Percentiles rank a stretch among this genome's conserved stretches.
Evolutionary conservation across 179 eudicot genomes (phyloP).

Genomic region (Beta corolliflora): DNA sequence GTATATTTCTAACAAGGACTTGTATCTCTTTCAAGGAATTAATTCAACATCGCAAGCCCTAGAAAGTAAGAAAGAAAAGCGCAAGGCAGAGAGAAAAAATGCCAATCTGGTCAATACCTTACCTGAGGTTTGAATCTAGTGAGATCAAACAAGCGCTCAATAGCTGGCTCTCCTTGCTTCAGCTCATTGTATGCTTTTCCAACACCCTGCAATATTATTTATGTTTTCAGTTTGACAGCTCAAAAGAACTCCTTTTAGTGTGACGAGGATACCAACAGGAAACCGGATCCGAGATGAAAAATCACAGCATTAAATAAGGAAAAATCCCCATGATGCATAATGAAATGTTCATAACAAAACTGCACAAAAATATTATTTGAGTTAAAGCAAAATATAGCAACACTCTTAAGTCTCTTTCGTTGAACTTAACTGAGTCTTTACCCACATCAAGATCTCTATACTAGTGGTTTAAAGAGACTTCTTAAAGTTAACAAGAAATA

Average conservation of each 20-base stretch:
- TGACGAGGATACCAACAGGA: conserved; percentile 23
- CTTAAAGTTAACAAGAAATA: neutral
- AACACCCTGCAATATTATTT: conserved; percentile 63
- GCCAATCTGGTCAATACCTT: conserved; percentile 9
- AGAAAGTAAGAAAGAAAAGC: neutral
- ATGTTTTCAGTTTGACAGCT: conserved; percentile 33
- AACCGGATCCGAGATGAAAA: conserved; percentile 14
- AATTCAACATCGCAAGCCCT: neutral
- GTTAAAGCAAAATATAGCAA: neutral
- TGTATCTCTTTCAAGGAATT: neutral
- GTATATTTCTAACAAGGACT: too few relatives aligned
- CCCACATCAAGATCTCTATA: neutral
- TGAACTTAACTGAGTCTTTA: neutral
- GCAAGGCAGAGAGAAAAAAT: neutral
- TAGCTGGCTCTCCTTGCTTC: conserved; percentile 97
- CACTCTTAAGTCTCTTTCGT: neutral
- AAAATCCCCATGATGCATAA: neutral
- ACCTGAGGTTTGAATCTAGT: conserved; percentile 70
- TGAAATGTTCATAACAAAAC: neutral
- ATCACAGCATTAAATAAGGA: neutral
- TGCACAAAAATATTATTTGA: neutral
- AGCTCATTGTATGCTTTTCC: conserved; percentile 96
- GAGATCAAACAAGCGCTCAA: conserved; percentile 84
- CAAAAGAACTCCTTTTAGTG: conserved; percentile 33
- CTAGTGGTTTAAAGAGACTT: neutral